Evolutionary conservation across 2,329 filamentous ascomycete genomes (phyloP), one percentile per base, ranked within the genome.

Genomic region (Penicillium sp.): DNA sequence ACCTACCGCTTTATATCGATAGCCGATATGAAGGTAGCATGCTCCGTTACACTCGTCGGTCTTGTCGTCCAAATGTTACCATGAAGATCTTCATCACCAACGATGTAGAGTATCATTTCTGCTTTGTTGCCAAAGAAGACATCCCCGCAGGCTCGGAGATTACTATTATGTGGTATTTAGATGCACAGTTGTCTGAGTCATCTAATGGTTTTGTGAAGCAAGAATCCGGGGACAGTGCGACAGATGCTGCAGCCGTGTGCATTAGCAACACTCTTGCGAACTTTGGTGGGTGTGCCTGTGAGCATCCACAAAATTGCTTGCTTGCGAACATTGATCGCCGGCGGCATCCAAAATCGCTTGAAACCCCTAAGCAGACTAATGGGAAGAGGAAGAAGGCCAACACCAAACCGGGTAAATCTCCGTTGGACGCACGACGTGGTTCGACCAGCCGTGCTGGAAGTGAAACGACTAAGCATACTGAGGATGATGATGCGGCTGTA

Each of bases 1-100:
- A 88, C 57, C 85, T 98, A 9, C 93, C 93, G 0, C 84, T 99
- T 13, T 96, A 93, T 76, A 95, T 99, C 68, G 95, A 97, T 74
- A 95, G 93, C 10, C 85, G 95, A 58, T 86, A 85, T 71, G 92
- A 96, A 77, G 95, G 93, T 23, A 96, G 91, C 4, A 80, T 87
- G 35, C 87, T 95, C 56, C 90, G 95, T 45, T 97, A 95, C 71
- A 87, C 96, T n/a, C 87, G 95, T 55, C 86, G 93, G 63, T 98
- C 95, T 68, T 99, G 95, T 78, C 87, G 85, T 60, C 91, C 95
- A 1, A 99, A 98, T 69, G 86, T 95, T n/a, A 83, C 85, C 31
- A 81, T 98, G 67, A 93, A 95, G 71, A 96, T 93, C 0, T 90
- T 92, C 63, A 85, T 97, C 48, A 91, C 91, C 1, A 88, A 87